Evolutionary conservation across 148 eudicot genomes (phyloP).

Genomic region (Dysphania ambrosioides): DNA sequence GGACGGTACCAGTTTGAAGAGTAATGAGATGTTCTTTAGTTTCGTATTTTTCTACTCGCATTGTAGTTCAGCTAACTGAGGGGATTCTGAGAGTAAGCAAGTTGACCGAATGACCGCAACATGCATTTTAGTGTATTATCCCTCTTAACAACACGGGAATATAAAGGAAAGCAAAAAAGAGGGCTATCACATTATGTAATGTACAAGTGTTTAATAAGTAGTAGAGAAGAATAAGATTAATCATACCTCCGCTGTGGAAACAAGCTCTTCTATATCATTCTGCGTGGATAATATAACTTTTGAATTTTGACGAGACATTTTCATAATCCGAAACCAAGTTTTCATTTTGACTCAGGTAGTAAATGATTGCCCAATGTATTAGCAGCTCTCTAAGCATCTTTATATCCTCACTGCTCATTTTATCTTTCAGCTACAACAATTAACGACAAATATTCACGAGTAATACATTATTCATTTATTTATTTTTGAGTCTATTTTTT

Average conservation of each 20-base stretch:
- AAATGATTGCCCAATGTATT: slow-evolving; percentile 57
- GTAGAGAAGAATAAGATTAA: neutral
- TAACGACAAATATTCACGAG: slow-evolving; percentile 15
- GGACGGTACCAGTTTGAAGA: neutral
- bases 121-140: no score
- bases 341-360: slow-evolving; percentile 44
- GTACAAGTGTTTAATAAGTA: no score
- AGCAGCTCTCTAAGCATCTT: slow-evolving; percentile 67
- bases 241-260: slow-evolving; percentile 47
- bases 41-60: neutral
- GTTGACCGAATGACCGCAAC: neutral
- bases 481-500: no score
- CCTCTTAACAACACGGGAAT: neutral
- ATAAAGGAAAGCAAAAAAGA: neutral
- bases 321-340: slow-evolving; percentile 52
- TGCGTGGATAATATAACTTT: slow-evolving; percentile 60
- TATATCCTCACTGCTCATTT: slow-evolving; percentile 53
- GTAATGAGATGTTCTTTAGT: neutral
- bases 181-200: neutral
- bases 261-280: slow-evolving; percentile 56
- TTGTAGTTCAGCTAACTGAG: neutral
- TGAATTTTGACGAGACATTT: slow-evolving; percentile 43
- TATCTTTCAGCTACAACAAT: slow-evolving; percentile 49
- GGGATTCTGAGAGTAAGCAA: neutral
- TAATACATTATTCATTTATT: neutral